phyloP scores from a whole-genome alignment of 768 basidiomycete genomes.

The Tricholoma furcatifolium region DNA sequence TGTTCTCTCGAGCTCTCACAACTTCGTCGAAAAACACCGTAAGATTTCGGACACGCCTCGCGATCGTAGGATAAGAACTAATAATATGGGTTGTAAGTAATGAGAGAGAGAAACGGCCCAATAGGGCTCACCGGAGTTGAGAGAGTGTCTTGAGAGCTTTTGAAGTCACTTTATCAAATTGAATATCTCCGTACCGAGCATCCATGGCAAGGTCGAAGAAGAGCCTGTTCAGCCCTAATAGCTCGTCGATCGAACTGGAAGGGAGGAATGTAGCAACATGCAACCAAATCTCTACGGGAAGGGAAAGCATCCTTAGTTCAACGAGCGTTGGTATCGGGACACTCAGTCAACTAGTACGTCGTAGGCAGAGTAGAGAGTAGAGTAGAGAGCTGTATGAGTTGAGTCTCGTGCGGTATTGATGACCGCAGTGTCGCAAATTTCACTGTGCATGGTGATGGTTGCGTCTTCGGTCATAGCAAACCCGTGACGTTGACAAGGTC shows the following conservation, averaged over 20 bases:
- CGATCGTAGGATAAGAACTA: constrained; percentile 22
- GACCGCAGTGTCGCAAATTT: no score
- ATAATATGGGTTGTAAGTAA: neutral
- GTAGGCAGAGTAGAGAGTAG: no score
- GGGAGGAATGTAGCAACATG: constrained; percentile 28
- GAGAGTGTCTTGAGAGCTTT: constrained; percentile 15
- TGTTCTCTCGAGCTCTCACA: neutral
- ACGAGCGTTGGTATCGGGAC: no score
- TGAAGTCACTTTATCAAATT: constrained; percentile 21
- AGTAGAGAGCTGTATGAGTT: no score
- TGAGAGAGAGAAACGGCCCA: no score
- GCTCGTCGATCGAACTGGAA: constrained; percentile 20
- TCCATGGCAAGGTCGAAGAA: constrained; percentile 33
- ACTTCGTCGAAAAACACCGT: constrained; percentile 14
- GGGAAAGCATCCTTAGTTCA: constrained; percentile 10
- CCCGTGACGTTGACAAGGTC: no score
- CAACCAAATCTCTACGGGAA: constrained; percentile 35
- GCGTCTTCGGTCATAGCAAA: no score
- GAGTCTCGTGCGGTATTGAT: no score
- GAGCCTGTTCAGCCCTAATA: constrained; percentile 29
- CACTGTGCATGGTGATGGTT: no score
- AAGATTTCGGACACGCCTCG: constrained; percentile 15
- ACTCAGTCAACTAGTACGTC: no score
- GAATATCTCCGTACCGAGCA: constrained; percentile 25
- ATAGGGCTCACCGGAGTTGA: constrained; percentile 19